Evolutionary conservation across 2,329 filamentous ascomycete species (phyloP).

Genomic region (Verticillium longisporum): DNA sequence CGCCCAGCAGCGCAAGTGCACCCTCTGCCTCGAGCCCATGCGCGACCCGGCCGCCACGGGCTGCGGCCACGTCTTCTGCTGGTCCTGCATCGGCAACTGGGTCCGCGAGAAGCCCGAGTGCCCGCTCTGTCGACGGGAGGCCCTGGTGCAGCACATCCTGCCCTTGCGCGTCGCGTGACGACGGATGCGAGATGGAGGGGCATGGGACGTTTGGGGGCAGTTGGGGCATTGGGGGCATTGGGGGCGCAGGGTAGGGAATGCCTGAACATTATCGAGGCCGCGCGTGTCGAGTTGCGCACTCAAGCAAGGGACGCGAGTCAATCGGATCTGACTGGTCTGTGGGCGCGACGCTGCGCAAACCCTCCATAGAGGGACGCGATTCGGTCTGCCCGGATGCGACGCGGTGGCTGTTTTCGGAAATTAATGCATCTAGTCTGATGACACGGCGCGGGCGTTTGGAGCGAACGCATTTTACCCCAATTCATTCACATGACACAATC

Average conservation of each 20-base stretch:
- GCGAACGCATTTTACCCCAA: not conserved
- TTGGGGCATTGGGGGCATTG: too few species aligned
- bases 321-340: too few species aligned
- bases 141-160: conserved; percentile 79
- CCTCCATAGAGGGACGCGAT: too few species aligned
- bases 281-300: too few species aligned
- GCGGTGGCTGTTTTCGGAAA: not conserved
- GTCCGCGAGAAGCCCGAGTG: conserved; percentile 93
- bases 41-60: conserved; percentile 87
- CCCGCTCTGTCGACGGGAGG: conserved; percentile 80
- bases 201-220: too few species aligned
- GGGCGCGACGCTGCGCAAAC: not conserved
- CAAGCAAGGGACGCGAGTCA: too few species aligned
- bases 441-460: not conserved
- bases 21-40: conserved; percentile 83
- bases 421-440: not conserved
- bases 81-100: conserved; percentile 93
- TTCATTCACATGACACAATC: not conserved
- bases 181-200: not conserved
- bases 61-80: conserved; percentile 97
- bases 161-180: conserved; percentile 48
- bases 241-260: too few species aligned
- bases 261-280: too few species aligned
- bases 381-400: not conserved
- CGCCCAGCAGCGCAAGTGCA: conserved; percentile 81